Base-by-base conservation (phyloP, 192 early-diverging fungal species). In the Martensiomyces pterosporus region DNA sequence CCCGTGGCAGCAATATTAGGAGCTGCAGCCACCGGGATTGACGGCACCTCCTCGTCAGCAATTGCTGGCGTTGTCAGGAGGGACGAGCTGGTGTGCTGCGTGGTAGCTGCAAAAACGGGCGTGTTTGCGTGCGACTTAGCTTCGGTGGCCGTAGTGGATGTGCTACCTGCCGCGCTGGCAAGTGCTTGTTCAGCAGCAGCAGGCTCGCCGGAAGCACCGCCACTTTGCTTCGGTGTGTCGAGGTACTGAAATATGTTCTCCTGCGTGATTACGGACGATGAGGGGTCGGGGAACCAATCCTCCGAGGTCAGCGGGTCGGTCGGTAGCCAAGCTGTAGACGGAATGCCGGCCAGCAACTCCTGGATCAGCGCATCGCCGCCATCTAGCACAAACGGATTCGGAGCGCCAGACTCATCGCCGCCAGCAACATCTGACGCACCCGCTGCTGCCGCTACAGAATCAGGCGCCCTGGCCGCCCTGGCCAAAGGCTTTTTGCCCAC, bases 281-380 rank as follows among this genome's bases (percentile, higher is more conserved):
- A 21, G 1, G 68, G 61, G 24, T 72, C 61, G 0, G 49, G 52
- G 39, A 72, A 72, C 68, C 68, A 72, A 35, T 49, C 68, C 25
- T 72, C 68, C 4, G 68, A 72, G 12, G 68, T 72, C 47, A 72
- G 43, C 7, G 68, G 68, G 21, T 72, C 68, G 7, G 68, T 72
- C 4, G 56, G 68, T 3, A 60, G 40, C 68, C 61, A 64, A 13
- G 61, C 57, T 0, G 68, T 60, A 4, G 68, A 55, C 9, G 68
- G 68, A 24, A 72, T 64, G 2, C 68, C 68, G 1, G 68, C 68
- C 43, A 72, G 38, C 33, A 72, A 57, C 53, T 72, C 68, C 38
- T 64, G 68, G 7, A 72, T 72, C 38, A 72, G 24, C 9, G 24
- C 44, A 33, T 72, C 68, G 6, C 64, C 67, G 6, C 40, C 49